Base-by-base conservation (phyloP, 768 basidiomycete species). In the Symmetrospora coprosmae region DNA sequence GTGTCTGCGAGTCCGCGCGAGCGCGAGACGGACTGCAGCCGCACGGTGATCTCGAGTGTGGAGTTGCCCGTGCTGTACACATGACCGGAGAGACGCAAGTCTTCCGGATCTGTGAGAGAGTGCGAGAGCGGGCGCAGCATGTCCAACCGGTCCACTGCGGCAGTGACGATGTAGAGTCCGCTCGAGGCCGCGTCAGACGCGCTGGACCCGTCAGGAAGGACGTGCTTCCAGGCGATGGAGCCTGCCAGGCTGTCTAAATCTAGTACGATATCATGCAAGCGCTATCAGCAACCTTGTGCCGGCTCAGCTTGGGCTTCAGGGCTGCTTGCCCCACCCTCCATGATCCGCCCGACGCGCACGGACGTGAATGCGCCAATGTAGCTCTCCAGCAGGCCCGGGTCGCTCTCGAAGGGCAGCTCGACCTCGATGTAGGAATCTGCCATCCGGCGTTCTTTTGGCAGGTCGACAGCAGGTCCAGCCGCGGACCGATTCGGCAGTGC, bases 81-180 rank as follows among this genome's bases (percentile, higher is more conserved):
- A 50, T 69, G 65, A 3, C 62, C 66, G 3, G 66, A 65, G n/a
- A 69, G 52, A 14, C 66, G 63, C 2, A 69, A 40, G 60, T 69
- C 68, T 53, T 62, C 60, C 5, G 50, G 51, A 6, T 66, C 60
- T 11, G 59, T 13, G n/a, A n/a, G n/a, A n/a, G n/a, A n/a, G 45
- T 62, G 41, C 7, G 46, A 25, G 5, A 69, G 37, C 0, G 68
- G 65, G 9, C 62, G 63, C 3, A 67, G 55, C 19, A 66, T 25
- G 60, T 69, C 68, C 55, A 69, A 58, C 0, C 68, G 59, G 50
- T 69, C 68, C 16, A 69, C 68, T 1, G 66, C 61, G 19, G 68
- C 68, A 1, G 68, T 69, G 14, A 69, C 68, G 27, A 69, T 48
- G 62, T 65, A 67, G 33, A 69, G 41, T 16, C 64, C 68, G 48